Evolutionary conservation across 2,329 filamentous ascomycete genomes (phyloP), one percentile per base, ranked within the genome.

Genomic region (Rhytidhysteron rufulum): DNA sequence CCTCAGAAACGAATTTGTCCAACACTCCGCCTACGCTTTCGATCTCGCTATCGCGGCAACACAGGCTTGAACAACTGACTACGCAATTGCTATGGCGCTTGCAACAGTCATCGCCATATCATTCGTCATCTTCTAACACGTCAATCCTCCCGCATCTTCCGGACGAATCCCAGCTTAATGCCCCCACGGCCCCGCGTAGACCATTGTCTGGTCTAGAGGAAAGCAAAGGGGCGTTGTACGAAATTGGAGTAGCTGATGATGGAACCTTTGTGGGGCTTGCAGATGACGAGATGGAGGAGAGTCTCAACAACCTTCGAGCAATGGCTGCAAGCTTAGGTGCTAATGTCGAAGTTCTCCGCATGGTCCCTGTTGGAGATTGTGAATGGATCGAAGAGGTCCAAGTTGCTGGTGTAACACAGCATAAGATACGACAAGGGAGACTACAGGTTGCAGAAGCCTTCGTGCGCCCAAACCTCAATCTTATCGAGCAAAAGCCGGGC

Each of bases 261-360:
- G 93, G 93, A 6, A 88, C 85, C 0, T 82, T 98, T 42, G 80
- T 95, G 31, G 93, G 93, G 0, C 72, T 98, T 34, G 86, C 88
- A 2, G 82, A 86, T 49, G 89, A 96, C 58, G 93, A 98, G 65
- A 80, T 98, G 75, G 80, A 91, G 45, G 91, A 97, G 66, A 96
- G 89, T 60, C 74, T 97, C 45, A 78, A 78, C 31, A 96, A 90
- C 42, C 69, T 98, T 27, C 80, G 83, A 45, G 82, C 86, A 37
- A 98, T 98, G 91, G 91, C 93, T 27, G 86, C 88, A 9, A 95
- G 88, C 60, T 69, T 98, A 35, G 91, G 93, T 4, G 97, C 93
- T 55, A 79, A 79, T 38, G 85, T 95, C 5, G 83, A 91, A 51
- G 78, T 97, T 17, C 71, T 89, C 20, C 84, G 89, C 13, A 86